Conservation (phyloP, 352 stramenopile genomes). For the Pythium aristosporum region DNA sequence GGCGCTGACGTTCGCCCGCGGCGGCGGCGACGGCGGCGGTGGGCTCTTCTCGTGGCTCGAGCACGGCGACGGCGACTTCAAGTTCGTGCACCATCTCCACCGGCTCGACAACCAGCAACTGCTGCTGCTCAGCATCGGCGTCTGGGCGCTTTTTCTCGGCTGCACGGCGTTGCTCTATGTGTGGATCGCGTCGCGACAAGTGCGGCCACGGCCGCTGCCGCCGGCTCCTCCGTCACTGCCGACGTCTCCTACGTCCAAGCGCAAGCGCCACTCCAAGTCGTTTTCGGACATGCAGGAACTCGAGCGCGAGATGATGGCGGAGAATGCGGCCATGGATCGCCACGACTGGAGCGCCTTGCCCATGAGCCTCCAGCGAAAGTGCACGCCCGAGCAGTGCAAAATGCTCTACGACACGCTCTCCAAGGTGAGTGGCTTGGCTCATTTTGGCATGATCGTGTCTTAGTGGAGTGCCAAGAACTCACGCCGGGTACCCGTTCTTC, state of each 20-base stretch:
- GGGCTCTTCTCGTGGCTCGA: slow-evolving; percentile 4
- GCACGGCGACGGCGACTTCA: slow-evolving; percentile 17
- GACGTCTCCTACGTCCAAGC: slow-evolving; percentile 72
- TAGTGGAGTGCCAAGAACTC: neutral
- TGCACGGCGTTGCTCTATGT: slow-evolving; percentile 59
- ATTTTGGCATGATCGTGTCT: neutral
- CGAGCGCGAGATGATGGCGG: slow-evolving; percentile 57
- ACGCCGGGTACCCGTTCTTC: neutral
- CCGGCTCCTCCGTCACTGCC: slow-evolving; percentile 36
- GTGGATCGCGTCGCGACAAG: slow-evolving; percentile 81
- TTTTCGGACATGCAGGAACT: slow-evolving; percentile 68
- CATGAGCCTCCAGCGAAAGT: slow-evolving; percentile 54
- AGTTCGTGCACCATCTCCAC: slow-evolving; percentile 10
- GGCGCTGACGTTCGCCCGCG: neutral
- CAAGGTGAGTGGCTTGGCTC: slow-evolving; percentile 34
- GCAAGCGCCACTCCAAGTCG: slow-evolving; percentile 68
- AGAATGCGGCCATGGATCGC: slow-evolving; percentile 58
- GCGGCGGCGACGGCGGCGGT: neutral
- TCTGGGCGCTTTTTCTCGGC: slow-evolving; percentile 45
- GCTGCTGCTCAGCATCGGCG: slow-evolving; percentile 33
- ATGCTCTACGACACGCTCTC: slow-evolving; percentile 78
- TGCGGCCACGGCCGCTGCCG: slow-evolving; percentile 54
- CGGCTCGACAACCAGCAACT: slow-evolving; percentile 17
- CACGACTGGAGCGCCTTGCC: slow-evolving; percentile 73
- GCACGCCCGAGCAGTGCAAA: slow-evolving; percentile 70